These are phyloP conservation scores for Aspergillus spinulosporus DNA, from an alignment of 2,329 filamentous ascomycete genomes.

Conservation along the genomic window DNA sequence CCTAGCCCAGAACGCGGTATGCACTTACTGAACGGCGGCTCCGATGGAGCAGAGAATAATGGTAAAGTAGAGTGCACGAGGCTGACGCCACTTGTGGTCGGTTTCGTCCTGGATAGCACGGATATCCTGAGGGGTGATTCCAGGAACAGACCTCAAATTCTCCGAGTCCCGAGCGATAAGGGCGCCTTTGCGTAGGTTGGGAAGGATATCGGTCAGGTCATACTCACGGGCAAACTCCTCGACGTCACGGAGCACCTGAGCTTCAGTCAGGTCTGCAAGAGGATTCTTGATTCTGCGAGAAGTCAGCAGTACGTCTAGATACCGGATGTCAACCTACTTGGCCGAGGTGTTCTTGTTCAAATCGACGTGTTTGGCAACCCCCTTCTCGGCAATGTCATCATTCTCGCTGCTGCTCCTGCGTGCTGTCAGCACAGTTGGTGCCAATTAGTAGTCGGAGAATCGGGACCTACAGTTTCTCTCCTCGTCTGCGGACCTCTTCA, in stretches of 20 bases:
- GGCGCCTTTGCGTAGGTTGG: conserved; percentile 50
- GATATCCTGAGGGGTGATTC: conserved; percentile 45
- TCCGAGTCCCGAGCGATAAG: conserved; percentile 52
- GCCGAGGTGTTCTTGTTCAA: conserved; percentile 32
- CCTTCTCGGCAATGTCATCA: conserved; percentile 23
- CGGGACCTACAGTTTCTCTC: conserved; percentile 18
- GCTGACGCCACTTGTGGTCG: conserved; percentile 53
- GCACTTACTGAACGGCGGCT: conserved; percentile 51
- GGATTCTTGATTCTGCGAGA: conserved; percentile 48
- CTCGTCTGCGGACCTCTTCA: conserved; percentile 3
- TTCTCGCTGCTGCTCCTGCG: conserved; percentile 15
- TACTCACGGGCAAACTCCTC: conserved; percentile 44
- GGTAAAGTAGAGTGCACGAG: conserved; percentile 50
- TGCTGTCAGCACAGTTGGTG: not conserved
- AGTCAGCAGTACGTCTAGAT: conserved; percentile 4
- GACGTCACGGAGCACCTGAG: conserved; percentile 43
- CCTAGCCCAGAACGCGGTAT: not conserved
- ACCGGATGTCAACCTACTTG: conserved; percentile 24
- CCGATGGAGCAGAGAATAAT: conserved; percentile 55
- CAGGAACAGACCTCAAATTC: conserved; percentile 47
- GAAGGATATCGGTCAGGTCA: conserved; percentile 42
- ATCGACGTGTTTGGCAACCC: conserved; percentile 26
- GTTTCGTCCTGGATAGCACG: conserved; percentile 48
- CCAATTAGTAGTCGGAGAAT: not conserved
- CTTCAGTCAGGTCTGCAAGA: conserved; percentile 42